phyloP scores from a whole-genome alignment of 1,139 yeast genomes.

The Blastobotrys apis region DNA sequence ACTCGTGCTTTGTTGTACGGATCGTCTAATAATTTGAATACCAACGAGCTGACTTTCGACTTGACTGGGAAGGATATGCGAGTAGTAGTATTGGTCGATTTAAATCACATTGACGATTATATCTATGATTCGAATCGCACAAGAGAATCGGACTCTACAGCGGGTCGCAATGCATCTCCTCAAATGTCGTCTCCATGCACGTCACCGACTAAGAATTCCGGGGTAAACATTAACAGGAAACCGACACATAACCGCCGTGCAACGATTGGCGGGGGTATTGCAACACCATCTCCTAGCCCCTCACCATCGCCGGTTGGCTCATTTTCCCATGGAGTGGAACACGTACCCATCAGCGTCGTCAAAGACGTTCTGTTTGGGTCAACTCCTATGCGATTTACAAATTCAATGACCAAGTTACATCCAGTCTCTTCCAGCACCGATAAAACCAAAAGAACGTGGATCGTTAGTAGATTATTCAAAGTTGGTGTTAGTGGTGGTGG shows the following conservation, averaged over 20 bases:
- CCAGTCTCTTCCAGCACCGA: slow-evolving; percentile 19
- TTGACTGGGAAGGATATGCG: slow-evolving; percentile 24
- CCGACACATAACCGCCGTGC: neutral
- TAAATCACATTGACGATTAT: slow-evolving; percentile 21
- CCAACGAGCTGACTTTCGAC: slow-evolving; percentile 15
- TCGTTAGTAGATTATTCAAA: slow-evolving; percentile 25
- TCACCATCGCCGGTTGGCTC: slow-evolving; percentile 3
- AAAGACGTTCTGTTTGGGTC: slow-evolving; percentile 29
- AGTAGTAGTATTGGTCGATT: slow-evolving; percentile 26
- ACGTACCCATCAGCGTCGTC: slow-evolving; percentile 19
- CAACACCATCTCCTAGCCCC: too few relatives aligned
- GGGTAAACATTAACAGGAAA: neutral
- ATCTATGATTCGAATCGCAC: slow-evolving; percentile 25
- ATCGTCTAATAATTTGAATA: slow-evolving; percentile 10
- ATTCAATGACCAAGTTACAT: slow-evolving; percentile 27
- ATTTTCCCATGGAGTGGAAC: slow-evolving; percentile 9
- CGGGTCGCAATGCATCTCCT: too few relatives aligned
- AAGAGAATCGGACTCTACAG: neutral
- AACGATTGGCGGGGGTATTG: neutral
- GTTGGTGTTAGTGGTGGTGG: slow-evolving; percentile 13
- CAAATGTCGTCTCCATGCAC: too few relatives aligned
- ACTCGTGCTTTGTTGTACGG: slow-evolving; percentile 30
- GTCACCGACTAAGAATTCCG: neutral
- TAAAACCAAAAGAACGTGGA: slow-evolving; percentile 18
- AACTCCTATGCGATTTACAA: slow-evolving; percentile 24